Evolutionary conservation across 2,329 filamentous ascomycete genomes (phyloP).

Genomic region (Lanzia echinophila): DNA sequence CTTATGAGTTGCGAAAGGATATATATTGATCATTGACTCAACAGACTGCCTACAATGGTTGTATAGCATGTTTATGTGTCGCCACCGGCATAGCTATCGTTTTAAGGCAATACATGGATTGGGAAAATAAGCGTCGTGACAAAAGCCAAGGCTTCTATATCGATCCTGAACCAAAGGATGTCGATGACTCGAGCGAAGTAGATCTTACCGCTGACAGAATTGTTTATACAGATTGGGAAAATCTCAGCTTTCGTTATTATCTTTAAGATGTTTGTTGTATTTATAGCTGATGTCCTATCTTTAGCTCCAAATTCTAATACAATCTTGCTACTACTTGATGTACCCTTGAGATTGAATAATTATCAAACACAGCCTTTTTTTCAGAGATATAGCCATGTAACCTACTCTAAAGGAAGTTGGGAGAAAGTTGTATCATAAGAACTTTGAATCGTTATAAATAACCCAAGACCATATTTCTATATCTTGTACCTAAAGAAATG

Average conservation of each 20-base stretch:
- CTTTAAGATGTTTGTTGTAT: neutral
- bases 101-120: slow-evolving; percentile 17
- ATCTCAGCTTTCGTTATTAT: neutral
- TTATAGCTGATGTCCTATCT: too few relatives aligned
- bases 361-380: too few relatives aligned
- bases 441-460: too few relatives aligned
- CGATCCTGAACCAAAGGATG: slow-evolving; percentile 11
- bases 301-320: too few relatives aligned
- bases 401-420: too few relatives aligned
- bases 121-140: slow-evolving; percentile 17
- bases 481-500: too few relatives aligned
- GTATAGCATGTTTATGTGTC: slow-evolving; percentile 6
- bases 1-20: slow-evolving; percentile 24
- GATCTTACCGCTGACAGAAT: neutral
- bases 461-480: too few relatives aligned
- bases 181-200: neutral
- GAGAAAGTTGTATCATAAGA: too few relatives aligned
- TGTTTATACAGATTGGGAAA: neutral
- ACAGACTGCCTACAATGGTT: slow-evolving; percentile 21
- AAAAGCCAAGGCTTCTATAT: slow-evolving; percentile 13
- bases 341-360: too few relatives aligned
- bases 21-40: slow-evolving; percentile 46
- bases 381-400: too few relatives aligned
- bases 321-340: too few relatives aligned
- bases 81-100: neutral